Conservation (phyloP, 2,329 filamentous ascomycete genomes). For the Diaporthe sp. region DNA sequence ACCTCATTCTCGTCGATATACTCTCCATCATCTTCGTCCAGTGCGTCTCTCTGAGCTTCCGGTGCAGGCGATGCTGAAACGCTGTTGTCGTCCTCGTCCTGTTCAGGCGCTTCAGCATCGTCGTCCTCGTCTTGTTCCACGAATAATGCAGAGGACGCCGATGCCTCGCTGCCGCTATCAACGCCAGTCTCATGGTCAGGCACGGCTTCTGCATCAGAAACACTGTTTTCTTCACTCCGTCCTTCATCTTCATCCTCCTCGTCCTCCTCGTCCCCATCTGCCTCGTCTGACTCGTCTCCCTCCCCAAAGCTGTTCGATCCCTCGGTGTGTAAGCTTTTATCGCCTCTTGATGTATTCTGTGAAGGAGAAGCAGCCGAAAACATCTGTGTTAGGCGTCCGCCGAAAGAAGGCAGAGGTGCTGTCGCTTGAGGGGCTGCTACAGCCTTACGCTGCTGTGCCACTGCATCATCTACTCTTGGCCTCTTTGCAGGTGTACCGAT, state of each 20-base stretch:
- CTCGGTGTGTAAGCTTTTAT: slow-evolving; percentile 43
- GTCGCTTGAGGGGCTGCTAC: slow-evolving; percentile 45
- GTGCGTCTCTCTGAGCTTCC: slow-evolving; percentile 44
- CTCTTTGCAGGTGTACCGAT: slow-evolving; percentile 71
- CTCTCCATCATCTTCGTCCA: slow-evolving; percentile 50
- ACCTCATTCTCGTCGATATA: slow-evolving; percentile 70
- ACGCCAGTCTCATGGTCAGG: neutral
- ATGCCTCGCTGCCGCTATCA: slow-evolving; percentile 24
- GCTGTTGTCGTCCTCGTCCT: neutral
- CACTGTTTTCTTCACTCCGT: slow-evolving; percentile 32
- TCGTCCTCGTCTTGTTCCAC: slow-evolving; percentile 35
- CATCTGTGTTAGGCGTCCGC: slow-evolving; percentile 59
- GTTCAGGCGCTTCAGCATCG: slow-evolving; percentile 8
- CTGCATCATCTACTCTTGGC: slow-evolving; percentile 57
- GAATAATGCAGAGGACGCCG: slow-evolving; percentile 29
- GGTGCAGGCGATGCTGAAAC: slow-evolving; percentile 33
- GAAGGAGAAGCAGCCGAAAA: slow-evolving; percentile 56
- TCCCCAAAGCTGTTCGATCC: slow-evolving; percentile 38
- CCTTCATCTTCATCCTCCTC: slow-evolving; percentile 51
- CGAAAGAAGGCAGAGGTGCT: slow-evolving; percentile 57
- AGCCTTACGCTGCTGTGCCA: slow-evolving; percentile 49
- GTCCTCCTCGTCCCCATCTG: slow-evolving; percentile 43
- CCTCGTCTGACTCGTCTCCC: slow-evolving; percentile 40
- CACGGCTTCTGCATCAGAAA: slow-evolving; percentile 36
- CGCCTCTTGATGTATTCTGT: slow-evolving; percentile 40